Conservation (phyloP, 2,329 filamentous ascomycete genomes). For the Aureobasidium sp. region DNA sequence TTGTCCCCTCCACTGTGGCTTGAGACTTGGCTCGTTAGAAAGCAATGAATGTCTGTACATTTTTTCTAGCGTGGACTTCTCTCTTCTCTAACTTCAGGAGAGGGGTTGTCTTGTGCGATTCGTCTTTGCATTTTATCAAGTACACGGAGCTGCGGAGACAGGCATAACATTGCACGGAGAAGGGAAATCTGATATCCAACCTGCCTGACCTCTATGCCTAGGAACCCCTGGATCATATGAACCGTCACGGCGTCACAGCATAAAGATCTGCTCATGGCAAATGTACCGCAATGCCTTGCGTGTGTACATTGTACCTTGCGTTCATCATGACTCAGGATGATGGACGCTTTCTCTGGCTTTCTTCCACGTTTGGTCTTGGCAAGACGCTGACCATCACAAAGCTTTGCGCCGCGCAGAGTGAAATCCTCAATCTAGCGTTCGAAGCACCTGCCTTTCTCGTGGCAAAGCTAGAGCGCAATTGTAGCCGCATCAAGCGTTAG, state of each 20-base stretch:
- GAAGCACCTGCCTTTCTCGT: not conserved
- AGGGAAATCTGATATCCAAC: not conserved
- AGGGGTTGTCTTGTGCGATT: not conserved
- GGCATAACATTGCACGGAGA: not conserved
- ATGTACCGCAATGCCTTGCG: not conserved
- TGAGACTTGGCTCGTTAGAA: not conserved
- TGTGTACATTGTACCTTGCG: not conserved
- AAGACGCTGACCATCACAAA: not conserved
- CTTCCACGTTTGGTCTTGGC: not conserved
- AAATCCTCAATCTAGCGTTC: not conserved
- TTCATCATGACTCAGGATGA: slow-evolving; percentile 4
- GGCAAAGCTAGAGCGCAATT: not conserved
- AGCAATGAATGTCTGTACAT: not conserved
- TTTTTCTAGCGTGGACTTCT: too few species aligned
- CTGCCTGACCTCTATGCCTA: not conserved
- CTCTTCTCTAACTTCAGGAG: not conserved
- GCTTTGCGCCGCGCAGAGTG: slow-evolving; percentile 8
- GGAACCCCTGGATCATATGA: not conserved
- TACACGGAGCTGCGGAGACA: not conserved
- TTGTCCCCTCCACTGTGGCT: slow-evolving; percentile 6
- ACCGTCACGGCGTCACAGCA: not conserved
- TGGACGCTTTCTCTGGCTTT: not conserved
- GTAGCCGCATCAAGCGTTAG: not conserved
- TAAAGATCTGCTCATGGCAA: not conserved
- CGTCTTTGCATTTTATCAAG: not conserved